phyloP scores from a whole-genome alignment of 257 asterid genomes.

The Thymus mandschuricus region DNA sequence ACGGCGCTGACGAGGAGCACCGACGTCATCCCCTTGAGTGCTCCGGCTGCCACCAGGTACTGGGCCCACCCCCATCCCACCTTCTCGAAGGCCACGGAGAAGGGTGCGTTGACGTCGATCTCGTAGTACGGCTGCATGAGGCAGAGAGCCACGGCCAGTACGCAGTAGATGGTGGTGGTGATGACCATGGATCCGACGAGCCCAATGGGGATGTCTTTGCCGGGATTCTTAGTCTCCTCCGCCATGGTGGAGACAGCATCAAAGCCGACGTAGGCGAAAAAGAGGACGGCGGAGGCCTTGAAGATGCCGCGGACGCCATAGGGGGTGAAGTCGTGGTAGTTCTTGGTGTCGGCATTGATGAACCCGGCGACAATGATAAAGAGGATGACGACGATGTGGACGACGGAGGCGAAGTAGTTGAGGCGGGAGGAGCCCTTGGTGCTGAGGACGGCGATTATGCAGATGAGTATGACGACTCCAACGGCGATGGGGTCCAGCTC shows the following conservation, averaged over 20 bases:
- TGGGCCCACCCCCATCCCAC: conserved; percentile 71
- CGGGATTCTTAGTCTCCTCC: conserved; percentile 61
- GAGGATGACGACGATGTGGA: conserved; percentile 47
- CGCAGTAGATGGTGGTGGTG: conserved; percentile 49
- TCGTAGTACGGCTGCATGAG: conserved; percentile 47
- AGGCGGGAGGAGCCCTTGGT: conserved; percentile 62
- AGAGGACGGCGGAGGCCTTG: conserved; percentile 55
- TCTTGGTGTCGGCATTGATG: conserved; percentile 47
- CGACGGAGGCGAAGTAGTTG: conserved; percentile 63
- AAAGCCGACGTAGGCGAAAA: conserved; percentile 62
- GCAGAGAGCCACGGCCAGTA: conserved; percentile 52
- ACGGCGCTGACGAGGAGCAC: conserved; percentile 56
- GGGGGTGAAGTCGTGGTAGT: conserved; percentile 48
- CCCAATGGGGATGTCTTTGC: conserved; percentile 59
- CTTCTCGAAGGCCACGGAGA: conserved; percentile 43
- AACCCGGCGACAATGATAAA: conserved; percentile 60
- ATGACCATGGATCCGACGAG: conserved; percentile 65
- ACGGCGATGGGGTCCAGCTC: conserved; percentile 80
- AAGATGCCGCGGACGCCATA: conserved; percentile 51
- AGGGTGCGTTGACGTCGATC: conserved; percentile 50
- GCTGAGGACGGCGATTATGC: conserved; percentile 47
- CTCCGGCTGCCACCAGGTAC: conserved; percentile 60
- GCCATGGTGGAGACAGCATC: conserved; percentile 76
- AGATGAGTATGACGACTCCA: conserved; percentile 39
- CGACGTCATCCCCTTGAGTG: conserved; percentile 62